phyloP scores from a whole-genome alignment of 768 basidiomycete species.

The Lactarius akahatsu region DNA sequence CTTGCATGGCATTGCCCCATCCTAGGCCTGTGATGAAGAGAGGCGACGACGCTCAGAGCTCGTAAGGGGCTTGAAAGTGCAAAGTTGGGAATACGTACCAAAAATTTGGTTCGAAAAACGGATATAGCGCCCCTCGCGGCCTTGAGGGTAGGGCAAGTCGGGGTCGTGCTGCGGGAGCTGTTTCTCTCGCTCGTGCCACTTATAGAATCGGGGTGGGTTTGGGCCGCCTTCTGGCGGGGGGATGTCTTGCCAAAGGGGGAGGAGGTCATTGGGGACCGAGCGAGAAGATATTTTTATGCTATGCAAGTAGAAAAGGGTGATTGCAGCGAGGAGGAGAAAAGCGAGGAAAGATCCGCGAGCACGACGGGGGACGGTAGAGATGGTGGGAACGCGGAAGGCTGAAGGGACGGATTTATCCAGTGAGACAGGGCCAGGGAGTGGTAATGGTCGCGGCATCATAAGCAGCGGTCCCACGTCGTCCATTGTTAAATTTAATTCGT shows the following conservation, averaged over 20 bases:
- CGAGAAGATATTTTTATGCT: no score
- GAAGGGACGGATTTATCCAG: not conserved
- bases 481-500: no score
- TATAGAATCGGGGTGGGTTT: constrained; percentile 16
- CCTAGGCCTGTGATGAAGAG: constrained; percentile 42
- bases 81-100: constrained; percentile 7
- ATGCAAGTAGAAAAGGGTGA: not conserved
- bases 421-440: not conserved
- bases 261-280: not conserved
- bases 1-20: constrained; percentile 64
- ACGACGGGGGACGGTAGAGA: constrained; percentile 1
- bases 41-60: not conserved
- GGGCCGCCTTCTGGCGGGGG: constrained; percentile 7
- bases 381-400: not conserved
- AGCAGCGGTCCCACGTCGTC: no score
- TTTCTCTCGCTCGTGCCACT: constrained; percentile 18
- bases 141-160: constrained; percentile 23
- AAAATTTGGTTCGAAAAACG: constrained; percentile 22
- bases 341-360: not conserved
- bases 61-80: not conserved
- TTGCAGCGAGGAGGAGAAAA: not conserved
- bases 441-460: not conserved
- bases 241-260: not conserved
- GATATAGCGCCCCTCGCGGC: constrained; percentile 25
- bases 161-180: constrained; percentile 22